These are phyloP conservation scores for Phytophthora cryptogea DNA, from an alignment of 352 stramenopile species.

Conservation along the genomic window DNA sequence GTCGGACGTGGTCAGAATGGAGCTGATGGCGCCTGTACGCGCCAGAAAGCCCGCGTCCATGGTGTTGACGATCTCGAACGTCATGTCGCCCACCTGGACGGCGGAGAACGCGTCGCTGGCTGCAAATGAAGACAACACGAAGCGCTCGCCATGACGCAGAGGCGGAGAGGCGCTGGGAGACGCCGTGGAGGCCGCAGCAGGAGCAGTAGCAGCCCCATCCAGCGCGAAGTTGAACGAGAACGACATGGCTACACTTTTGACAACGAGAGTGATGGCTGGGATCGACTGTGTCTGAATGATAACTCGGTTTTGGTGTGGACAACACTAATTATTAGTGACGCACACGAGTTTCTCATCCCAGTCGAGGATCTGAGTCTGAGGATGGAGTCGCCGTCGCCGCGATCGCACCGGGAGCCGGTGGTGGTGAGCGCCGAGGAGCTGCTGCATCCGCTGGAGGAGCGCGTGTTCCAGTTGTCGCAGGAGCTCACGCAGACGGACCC, in stretches of 20 bases:
- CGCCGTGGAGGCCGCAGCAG: not conserved
- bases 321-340: too few species aligned
- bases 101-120: constrained; percentile 28
- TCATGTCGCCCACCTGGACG: constrained; percentile 39
- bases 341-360: not conserved
- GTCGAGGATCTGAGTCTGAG: constrained; percentile 8
- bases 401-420: constrained; percentile 33
- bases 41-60: constrained; percentile 51
- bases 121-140: constrained; percentile 34
- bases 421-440: constrained; percentile 45
- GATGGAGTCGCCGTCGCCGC: constrained; percentile 20
- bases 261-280: constrained; percentile 2
- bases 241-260: not conserved
- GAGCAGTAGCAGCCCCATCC: constrained; percentile 5
- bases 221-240: constrained; percentile 82
- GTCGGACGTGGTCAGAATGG: constrained; percentile 75
- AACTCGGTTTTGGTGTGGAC: not conserved
- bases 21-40: constrained; percentile 62
- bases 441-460: constrained; percentile 59
- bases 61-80: constrained; percentile 73
- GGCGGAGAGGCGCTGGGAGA: constrained; percentile 9
- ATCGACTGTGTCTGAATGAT: not conserved
- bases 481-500: constrained; percentile 57
- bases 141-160: constrained; percentile 59
- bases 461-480: constrained; percentile 66